A percentile compares a stretch with the other conserved stretches of the same genome.
These are phyloP conservation scores for Adenanthera pavonina DNA, from an alignment of 306 rosid species.

Conservation along the genomic window DNA sequence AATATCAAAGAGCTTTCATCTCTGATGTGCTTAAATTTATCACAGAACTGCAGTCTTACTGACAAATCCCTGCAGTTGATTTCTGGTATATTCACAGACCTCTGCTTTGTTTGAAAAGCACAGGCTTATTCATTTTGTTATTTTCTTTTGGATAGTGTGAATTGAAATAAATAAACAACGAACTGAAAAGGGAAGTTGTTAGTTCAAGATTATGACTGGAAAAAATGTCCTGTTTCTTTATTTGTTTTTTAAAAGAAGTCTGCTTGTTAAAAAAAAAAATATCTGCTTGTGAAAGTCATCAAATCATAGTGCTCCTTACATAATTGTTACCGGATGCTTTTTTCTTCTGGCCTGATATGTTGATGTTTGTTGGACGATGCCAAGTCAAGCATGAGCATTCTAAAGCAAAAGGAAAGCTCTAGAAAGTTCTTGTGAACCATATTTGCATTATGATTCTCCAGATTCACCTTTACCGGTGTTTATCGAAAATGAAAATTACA, in stretches of 20 bases:
- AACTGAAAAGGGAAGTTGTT: slow-evolving; percentile 17
- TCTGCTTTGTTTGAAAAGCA: slow-evolving; percentile 10
- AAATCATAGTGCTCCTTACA: neutral
- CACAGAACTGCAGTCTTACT: slow-evolving; percentile 88
- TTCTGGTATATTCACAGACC: slow-evolving; percentile 62
- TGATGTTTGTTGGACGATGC: neutral
- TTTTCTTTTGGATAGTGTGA: slow-evolving; percentile 20
- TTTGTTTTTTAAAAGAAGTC: too few species aligned
- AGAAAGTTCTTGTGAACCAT: slow-evolving; percentile 8
- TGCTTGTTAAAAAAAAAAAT: neutral
- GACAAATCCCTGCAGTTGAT: slow-evolving; percentile 83
- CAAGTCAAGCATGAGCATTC: neutral
- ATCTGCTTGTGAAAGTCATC: slow-evolving; percentile 25
- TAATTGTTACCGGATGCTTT: neutral
- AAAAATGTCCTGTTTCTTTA: neutral
- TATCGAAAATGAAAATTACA: neutral
- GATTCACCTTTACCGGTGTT: neutral
- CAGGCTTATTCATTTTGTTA: slow-evolving; percentile 22
- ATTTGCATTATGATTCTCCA: neutral
- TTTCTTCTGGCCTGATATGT: neutral
- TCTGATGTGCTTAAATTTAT: slow-evolving; percentile 78
- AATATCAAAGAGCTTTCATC: slow-evolving; percentile 86
- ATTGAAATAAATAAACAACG: neutral
- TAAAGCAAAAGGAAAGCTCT: neutral
- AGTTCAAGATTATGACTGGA: neutral